phyloP scores from a whole-genome alignment of 1,284 basidiomycete species.

The Ganoderma meredithae region DNA sequence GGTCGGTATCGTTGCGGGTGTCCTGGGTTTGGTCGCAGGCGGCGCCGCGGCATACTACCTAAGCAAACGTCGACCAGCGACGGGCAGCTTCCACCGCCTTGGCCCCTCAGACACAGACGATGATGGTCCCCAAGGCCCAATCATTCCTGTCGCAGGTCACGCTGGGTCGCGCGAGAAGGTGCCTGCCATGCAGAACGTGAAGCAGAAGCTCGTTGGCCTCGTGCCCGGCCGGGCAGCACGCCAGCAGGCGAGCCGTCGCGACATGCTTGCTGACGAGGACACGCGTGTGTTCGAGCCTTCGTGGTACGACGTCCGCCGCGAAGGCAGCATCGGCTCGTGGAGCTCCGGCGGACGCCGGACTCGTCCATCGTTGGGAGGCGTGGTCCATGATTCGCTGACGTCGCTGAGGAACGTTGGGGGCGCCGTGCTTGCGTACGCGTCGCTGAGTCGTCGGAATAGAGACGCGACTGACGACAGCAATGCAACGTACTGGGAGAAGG shows the following conservation, averaged over 20 bases:
- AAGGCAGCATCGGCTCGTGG: slow-evolving; percentile 41
- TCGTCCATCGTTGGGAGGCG: slow-evolving; percentile 39
- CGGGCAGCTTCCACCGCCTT: slow-evolving; percentile 54
- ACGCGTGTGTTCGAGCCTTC: slow-evolving; percentile 53
- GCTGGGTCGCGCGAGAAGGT: slow-evolving; percentile 35
- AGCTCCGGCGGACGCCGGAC: slow-evolving; percentile 33
- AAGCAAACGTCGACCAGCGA: slow-evolving; percentile 40
- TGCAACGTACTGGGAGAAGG: slow-evolving; percentile 50
- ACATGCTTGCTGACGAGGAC: slow-evolving; percentile 84
- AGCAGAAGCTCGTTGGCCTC: slow-evolving; percentile 36
- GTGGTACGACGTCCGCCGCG: slow-evolving; percentile 33
- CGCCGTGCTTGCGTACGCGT: slow-evolving; percentile 42
- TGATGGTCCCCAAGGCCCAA: slow-evolving; percentile 41
- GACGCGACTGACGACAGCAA: slow-evolving; percentile 42
- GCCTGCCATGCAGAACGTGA: slow-evolving; percentile 37
- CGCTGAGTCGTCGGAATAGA: slow-evolving; percentile 45
- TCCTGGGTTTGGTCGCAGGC: slow-evolving; percentile 56
- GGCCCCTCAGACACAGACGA: slow-evolving; percentile 46
- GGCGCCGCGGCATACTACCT: slow-evolving; percentile 54
- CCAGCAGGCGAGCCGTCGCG: slow-evolving; percentile 49
- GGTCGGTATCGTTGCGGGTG: slow-evolving; percentile 62
- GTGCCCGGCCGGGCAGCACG: slow-evolving; percentile 36
- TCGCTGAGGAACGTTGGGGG: slow-evolving; percentile 60
- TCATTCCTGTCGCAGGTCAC: slow-evolving; percentile 39
- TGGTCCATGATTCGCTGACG: slow-evolving; percentile 43